Percentiles rank a stretch among this genome's conserved stretches.
Evolutionary conservation across 140 eudicot species (phyloP).

Genomic region (Oenanthe javanica): DNA sequence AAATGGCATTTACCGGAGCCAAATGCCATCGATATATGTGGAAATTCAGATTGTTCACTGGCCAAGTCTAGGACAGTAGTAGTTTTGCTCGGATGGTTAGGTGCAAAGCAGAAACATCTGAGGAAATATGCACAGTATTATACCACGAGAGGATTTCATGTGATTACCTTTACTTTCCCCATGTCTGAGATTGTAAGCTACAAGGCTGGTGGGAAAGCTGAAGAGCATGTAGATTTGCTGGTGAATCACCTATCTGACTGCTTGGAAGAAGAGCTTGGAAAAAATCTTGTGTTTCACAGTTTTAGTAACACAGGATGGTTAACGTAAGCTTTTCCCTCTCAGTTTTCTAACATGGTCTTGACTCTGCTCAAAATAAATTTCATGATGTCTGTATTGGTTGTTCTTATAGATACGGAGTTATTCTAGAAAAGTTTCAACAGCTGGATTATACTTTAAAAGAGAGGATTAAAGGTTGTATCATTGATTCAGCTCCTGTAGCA

Average conservation of each 20-base stretch:
- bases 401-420: constrained; percentile 69
- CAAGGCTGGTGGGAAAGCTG: constrained; percentile 86
- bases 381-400: not conserved
- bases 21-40: constrained; percentile 31
- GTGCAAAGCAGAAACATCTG: constrained; percentile 96
- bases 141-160: constrained; percentile 92
- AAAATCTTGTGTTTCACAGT: constrained; percentile 83
- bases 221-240: constrained; percentile 65
- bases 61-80: constrained; percentile 74
- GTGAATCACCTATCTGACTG: constrained; percentile 77
- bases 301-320: constrained; percentile 99
- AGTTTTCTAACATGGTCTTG: not conserved
- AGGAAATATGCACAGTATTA: constrained; percentile 90
- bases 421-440: constrained; percentile 64
- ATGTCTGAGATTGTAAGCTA: constrained; percentile 78
- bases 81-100: constrained; percentile 93
- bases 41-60: constrained; percentile 32
- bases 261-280: constrained; percentile 78
- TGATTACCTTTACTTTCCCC: constrained; percentile 82
- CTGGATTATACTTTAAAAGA: constrained; percentile 42
- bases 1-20: constrained; percentile 92
- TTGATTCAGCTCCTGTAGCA: constrained; percentile 98
- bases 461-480: constrained; percentile 74
- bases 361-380: not conserved
- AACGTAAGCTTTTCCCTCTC: constrained; percentile 41